Conservation (phyloP, 352 stramenopile genomes). For the Pythium grandisporangium region DNA sequence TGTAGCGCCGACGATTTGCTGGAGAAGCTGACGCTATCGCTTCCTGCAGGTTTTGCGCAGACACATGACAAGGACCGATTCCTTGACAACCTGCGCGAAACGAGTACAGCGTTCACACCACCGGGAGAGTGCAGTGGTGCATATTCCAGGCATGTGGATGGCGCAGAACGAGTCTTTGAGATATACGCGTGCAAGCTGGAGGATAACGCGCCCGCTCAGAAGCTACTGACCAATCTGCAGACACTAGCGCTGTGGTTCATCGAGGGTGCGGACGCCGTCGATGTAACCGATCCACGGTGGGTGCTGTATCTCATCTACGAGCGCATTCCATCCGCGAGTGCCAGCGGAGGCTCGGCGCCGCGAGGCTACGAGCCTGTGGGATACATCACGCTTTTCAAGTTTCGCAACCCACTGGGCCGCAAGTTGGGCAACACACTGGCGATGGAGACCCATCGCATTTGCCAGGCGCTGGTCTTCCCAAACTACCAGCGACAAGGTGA, state of each 20-base stretch:
- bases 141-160: conserved; percentile 22
- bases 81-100: conserved; percentile 12
- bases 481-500: conserved; percentile 70
- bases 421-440: conserved; percentile 21
- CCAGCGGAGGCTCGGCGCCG: neutral
- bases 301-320: conserved; percentile 76
- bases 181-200: conserved; percentile 59
- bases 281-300: conserved; percentile 70
- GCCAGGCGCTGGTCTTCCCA: conserved; percentile 73
- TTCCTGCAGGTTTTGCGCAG: neutral
- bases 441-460: conserved; percentile 76
- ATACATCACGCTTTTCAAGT: conserved; percentile 80
- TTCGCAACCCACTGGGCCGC: conserved; percentile 61
- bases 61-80: conserved; percentile 33
- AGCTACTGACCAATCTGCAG: conserved; percentile 55
- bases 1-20: neutral
- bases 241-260: conserved; percentile 79
- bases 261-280: conserved; percentile 72
- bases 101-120: conserved; percentile 21
- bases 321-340: conserved; percentile 4
- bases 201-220: conserved; percentile 40
- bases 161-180: conserved; percentile 29
- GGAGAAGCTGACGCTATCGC: neutral
- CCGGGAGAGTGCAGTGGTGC: conserved; percentile 26
- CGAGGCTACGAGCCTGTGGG: conserved; percentile 34